Percentiles rank a stretch among this genome's conserved stretches.
Conservation (phyloP, 2,329 filamentous ascomycete species). For the Paracamarosporium sp. region DNA sequence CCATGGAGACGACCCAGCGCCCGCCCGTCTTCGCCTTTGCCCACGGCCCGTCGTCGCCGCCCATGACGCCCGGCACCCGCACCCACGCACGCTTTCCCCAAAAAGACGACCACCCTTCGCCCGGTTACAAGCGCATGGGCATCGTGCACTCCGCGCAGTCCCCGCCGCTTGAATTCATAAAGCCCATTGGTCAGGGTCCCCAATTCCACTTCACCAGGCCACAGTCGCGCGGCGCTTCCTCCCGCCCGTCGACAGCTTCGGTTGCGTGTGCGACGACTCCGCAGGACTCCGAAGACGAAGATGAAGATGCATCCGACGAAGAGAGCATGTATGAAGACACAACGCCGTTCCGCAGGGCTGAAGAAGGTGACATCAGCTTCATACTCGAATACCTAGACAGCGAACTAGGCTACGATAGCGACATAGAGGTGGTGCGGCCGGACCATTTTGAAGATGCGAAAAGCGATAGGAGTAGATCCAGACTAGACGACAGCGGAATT, state of each 20-base stretch:
- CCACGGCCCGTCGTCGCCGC: slow-evolving; percentile 44
- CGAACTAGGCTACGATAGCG: slow-evolving; percentile 47
- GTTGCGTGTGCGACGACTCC: slow-evolving; percentile 39
- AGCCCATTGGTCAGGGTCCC: slow-evolving; percentile 42
- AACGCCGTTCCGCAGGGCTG: slow-evolving; percentile 29
- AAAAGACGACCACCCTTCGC: slow-evolving; percentile 39
- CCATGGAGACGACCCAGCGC: slow-evolving; percentile 42
- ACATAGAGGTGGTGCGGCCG: slow-evolving; percentile 53
- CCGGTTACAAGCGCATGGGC: slow-evolving; percentile 42
- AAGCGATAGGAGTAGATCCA: slow-evolving; percentile 39
- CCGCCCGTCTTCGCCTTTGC: slow-evolving; percentile 35
- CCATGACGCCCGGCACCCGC: slow-evolving; percentile 42
- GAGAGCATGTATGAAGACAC: slow-evolving; percentile 36
- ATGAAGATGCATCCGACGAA: slow-evolving; percentile 27
- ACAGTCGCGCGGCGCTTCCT: slow-evolving; percentile 42
- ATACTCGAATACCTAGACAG: slow-evolving; percentile 52
- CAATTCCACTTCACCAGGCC: slow-evolving; percentile 47
- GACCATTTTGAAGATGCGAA: slow-evolving; percentile 53
- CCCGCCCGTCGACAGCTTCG: slow-evolving; percentile 46
- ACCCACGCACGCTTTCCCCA: slow-evolving; percentile 36
- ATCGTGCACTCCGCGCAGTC: slow-evolving; percentile 38
- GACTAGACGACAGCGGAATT: slow-evolving; percentile 39
- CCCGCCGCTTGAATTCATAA: slow-evolving; percentile 46
- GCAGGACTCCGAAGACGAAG: slow-evolving; percentile 39
- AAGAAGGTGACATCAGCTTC: slow-evolving; percentile 40